A percentile compares a stretch with the other conserved stretches of the same genome.
Evolutionary conservation across 2,329 filamentous ascomycete species (phyloP).

Genomic region (Fusarium sp.): DNA sequence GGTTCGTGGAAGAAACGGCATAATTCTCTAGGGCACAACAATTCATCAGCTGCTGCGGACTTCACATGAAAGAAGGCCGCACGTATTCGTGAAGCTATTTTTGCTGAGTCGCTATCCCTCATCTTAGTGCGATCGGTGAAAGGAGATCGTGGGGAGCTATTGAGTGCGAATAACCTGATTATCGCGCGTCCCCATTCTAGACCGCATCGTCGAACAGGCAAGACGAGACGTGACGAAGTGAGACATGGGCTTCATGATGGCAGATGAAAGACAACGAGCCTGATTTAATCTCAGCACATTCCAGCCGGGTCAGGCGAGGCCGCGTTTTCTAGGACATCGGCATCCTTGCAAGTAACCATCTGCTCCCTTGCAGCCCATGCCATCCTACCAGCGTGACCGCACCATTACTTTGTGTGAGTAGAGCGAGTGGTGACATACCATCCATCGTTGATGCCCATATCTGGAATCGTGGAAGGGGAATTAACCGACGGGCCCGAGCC

Average conservation of each 20-base stretch:
- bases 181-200: conserved; percentile 26
- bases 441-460: background rate
- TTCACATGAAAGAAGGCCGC: background rate
- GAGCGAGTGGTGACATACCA: background rate
- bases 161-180: conserved; percentile 17
- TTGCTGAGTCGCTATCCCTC: background rate
- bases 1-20: background rate
- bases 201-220: conserved; percentile 11
- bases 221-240: conserved; percentile 21
- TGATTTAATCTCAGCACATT: conserved; percentile 27
- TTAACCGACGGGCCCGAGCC: conserved; percentile 25
- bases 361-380: conserved; percentile 25
- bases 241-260: conserved; percentile 20
- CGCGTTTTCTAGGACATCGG: conserved; percentile 1
- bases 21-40: background rate
- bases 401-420: background rate
- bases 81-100: conserved; percentile 9
- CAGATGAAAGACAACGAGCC: conserved; percentile 4
- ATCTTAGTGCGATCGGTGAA: background rate
- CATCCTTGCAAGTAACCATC: conserved; percentile 13
- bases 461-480: conserved; percentile 3
- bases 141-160: conserved; percentile 18
- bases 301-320: conserved; percentile 1
- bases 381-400: conserved; percentile 5
- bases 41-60: background rate